Percentiles rank a stretch among this genome's conserved stretches.
These are phyloP conservation scores for Spinacia oleracea DNA, from an alignment of 179 eudicot species.

Conservation along the genomic window DNA sequence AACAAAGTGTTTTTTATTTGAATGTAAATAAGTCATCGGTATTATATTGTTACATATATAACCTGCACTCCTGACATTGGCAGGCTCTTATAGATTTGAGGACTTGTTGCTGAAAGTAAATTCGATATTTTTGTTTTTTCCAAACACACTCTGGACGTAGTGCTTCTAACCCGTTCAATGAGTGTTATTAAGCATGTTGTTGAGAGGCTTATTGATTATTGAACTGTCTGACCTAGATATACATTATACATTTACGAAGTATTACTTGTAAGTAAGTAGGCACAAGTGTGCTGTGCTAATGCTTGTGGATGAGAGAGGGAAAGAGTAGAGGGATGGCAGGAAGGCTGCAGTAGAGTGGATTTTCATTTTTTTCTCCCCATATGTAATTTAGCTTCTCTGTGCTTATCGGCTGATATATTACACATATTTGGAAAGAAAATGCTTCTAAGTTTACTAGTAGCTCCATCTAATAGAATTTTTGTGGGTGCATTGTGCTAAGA, in stretches of 20 bases:
- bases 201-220: neutral
- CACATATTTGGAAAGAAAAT: neutral
- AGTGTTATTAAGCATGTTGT: neutral
- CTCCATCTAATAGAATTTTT: neutral
- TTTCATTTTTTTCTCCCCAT: neutral
- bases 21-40: too few relatives aligned
- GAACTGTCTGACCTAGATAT: too few relatives aligned
- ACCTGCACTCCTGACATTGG: neutral
- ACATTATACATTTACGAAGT: too few relatives aligned
- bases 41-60: neutral
- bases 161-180: neutral
- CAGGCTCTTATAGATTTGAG: neutral
- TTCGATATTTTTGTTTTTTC: neutral
- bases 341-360: neutral
- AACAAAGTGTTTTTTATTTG: too few relatives aligned
- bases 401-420: neutral
- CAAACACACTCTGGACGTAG: neutral
- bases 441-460: neutral
- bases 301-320: neutral
- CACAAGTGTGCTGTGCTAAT: neutral
- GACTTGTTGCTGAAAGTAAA: neutral
- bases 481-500: neutral
- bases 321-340: neutral
- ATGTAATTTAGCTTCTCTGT: neutral
- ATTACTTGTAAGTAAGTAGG: neutral